Conservation (phyloP, 148 eudicot species). For the Vaccinium vitisidaea region DNA sequence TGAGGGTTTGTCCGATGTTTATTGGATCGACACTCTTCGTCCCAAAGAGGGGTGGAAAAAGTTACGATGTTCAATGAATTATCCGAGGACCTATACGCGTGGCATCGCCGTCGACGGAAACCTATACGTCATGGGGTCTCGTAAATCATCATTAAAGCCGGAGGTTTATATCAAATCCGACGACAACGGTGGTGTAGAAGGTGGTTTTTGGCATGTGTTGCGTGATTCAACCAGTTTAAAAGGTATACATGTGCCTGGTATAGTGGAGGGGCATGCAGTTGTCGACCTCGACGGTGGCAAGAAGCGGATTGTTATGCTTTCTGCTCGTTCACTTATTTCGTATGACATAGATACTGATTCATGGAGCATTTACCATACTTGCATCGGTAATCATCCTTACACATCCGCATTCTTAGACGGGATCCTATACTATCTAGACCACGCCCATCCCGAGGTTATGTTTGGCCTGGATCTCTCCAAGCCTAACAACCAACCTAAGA, state of each 20-base stretch:
- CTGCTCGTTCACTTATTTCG: not conserved
- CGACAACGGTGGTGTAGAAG: not conserved
- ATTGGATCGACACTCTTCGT: not conserved
- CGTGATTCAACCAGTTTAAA: not conserved
- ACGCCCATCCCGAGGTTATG: not conserved
- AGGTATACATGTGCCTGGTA: not conserved
- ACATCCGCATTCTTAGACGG: not conserved
- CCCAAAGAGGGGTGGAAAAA: not conserved
- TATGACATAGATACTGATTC: not conserved
- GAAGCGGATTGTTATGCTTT: not conserved
- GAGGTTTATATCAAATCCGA: not conserved
- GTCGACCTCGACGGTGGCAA: not conserved
- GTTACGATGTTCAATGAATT: not conserved
- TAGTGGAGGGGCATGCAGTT: not conserved
- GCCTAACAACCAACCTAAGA: not conserved
- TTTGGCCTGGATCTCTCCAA: not conserved
- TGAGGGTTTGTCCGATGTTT: not conserved
- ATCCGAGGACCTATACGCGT: not conserved
- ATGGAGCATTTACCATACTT: not conserved
- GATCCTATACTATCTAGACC: not conserved
- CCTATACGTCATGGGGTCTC: not conserved
- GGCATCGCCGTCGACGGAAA: not conserved
- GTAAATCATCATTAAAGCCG: not conserved
- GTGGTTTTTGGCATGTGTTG: not conserved
- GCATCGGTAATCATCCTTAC: not conserved